Conservation (phyloP, 768 basidiomycete genomes). For the Fomitopsis serialis region DNA sequence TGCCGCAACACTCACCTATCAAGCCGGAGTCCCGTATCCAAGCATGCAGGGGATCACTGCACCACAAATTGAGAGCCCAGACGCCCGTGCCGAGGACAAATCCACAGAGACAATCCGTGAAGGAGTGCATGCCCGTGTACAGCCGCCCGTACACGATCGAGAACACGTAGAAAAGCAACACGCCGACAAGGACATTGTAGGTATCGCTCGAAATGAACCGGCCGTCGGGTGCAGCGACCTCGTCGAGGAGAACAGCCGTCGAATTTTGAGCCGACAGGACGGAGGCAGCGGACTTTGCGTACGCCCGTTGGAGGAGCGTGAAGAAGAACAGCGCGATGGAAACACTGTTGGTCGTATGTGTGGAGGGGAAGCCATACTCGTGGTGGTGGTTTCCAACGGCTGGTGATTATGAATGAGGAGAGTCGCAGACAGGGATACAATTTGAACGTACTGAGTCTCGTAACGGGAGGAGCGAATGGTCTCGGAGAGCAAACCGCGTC, state of each 20-base stretch:
- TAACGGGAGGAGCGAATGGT: slow-evolving; percentile 87
- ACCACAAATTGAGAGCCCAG: slow-evolving; percentile 43
- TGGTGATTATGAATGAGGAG: slow-evolving; percentile 22
- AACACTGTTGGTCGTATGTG: slow-evolving; percentile 87
- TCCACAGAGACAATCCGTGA: slow-evolving; percentile 68
- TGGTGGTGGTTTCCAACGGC: slow-evolving; percentile 77
- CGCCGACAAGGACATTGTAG: slow-evolving; percentile 33
- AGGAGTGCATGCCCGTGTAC: slow-evolving; percentile 87
- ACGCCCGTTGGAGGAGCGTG: slow-evolving; percentile 49
- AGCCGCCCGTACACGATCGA: slow-evolving; percentile 77
- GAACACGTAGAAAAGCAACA: slow-evolving; percentile 54
- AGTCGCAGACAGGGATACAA: background rate
- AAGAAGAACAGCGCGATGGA: slow-evolving; percentile 85
- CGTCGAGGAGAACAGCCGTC: slow-evolving; percentile 15
- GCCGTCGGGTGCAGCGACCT: slow-evolving; percentile 5
- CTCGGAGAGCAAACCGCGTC: slow-evolving; percentile 88
- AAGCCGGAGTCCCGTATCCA: slow-evolving; percentile 35
- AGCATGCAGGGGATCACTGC: slow-evolving; percentile 33
- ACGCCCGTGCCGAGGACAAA: slow-evolving; percentile 57
- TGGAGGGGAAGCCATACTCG: slow-evolving; percentile 95
- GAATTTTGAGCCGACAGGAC: background rate
- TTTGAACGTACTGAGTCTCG: slow-evolving; percentile 60
- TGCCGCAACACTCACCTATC: slow-evolving; percentile 23
- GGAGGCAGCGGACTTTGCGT: slow-evolving; percentile 19
- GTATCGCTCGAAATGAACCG: slow-evolving; percentile 37